These are phyloP conservation scores for Russula dissimulans DNA, from an alignment of 768 basidiomycete genomes.

Conservation along the genomic window DNA sequence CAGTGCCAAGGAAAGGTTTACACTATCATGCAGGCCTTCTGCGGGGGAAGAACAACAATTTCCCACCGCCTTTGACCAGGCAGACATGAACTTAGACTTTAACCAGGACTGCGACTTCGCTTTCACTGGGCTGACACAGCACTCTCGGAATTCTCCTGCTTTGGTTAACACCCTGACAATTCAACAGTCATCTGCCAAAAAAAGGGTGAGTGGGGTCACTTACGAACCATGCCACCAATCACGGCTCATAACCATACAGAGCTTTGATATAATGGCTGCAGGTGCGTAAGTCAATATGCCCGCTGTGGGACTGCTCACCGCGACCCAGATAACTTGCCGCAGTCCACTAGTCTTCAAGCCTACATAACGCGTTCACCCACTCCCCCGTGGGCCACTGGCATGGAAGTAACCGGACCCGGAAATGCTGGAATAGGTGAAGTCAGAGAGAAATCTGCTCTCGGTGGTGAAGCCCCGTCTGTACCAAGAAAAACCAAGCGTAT, in stretches of 20 bases:
- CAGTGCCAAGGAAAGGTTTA: neutral
- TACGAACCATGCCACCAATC: neutral
- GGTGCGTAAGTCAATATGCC: neutral
- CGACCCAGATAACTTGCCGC: neutral
- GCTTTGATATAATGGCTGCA: slow-evolving; percentile 3
- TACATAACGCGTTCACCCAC: slow-evolving; percentile 8
- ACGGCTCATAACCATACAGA: neutral
- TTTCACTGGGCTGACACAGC: neutral
- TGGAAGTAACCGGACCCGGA: neutral
- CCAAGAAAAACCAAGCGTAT: slow-evolving; percentile 39
- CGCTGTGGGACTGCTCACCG: neutral
- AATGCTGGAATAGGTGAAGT: neutral
- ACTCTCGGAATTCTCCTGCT: neutral
- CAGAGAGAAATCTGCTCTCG: neutral
- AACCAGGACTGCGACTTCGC: slow-evolving; percentile 19
- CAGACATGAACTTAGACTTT: slow-evolving; percentile 26
- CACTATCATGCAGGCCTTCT: neutral
- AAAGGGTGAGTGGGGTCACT: slow-evolving; percentile 14
- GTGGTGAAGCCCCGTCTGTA: neutral
- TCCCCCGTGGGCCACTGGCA: slow-evolving; percentile 5
- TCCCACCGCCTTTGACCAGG: slow-evolving; percentile 9
- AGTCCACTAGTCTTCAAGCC: neutral
- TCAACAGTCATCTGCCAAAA: slow-evolving; percentile 1
- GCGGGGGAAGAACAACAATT: neutral
- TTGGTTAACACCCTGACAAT: neutral